Conservation (phyloP, 2,329 filamentous ascomycete genomes). For the Davidsoniella australis region DNA sequence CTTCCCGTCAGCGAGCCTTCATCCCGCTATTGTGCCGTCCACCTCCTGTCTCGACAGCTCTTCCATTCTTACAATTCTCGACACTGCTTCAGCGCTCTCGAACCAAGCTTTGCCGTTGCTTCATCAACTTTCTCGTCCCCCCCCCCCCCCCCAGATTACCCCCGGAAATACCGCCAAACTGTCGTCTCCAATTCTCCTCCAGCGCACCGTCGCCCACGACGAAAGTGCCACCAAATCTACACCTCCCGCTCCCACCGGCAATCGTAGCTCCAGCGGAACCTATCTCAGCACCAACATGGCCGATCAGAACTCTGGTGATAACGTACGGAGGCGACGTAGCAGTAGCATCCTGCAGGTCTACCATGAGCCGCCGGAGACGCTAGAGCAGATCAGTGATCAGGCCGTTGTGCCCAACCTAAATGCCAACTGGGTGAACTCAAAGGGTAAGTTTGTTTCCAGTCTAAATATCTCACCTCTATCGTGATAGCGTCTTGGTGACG, state of each 20-base stretch:
- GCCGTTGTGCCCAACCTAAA: constrained; percentile 88
- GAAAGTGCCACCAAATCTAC: constrained; percentile 53
- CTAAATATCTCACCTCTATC: neutral
- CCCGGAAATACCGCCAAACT: constrained; percentile 70
- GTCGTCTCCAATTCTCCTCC: constrained; percentile 77
- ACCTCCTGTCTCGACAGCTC: too few species aligned
- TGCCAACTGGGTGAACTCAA: constrained; percentile 97
- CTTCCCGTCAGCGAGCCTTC: too few species aligned
- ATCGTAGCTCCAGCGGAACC: constrained; percentile 24
- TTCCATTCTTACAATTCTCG: too few species aligned
- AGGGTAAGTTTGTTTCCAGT: constrained; percentile 42
- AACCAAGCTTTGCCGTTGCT: neutral
- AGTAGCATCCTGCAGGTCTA: constrained; percentile 88
- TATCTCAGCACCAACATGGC: constrained; percentile 39
- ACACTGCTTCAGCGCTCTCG: too few species aligned
- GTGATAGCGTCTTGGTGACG: constrained; percentile 6
- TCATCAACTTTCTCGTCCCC: neutral
- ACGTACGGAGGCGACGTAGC: constrained; percentile 74
- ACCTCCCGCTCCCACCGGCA: constrained; percentile 1
- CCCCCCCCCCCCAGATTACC: neutral
- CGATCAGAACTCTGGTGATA: constrained; percentile 35
- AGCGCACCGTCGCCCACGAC: constrained; percentile 83
- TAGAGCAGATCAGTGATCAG: constrained; percentile 96
- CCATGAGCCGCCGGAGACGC: constrained; percentile 86
- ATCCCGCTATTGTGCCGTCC: too few species aligned